Base-by-base conservation (phyloP, 768 basidiomycete genomes). In the Saitozyma podzolica region DNA sequence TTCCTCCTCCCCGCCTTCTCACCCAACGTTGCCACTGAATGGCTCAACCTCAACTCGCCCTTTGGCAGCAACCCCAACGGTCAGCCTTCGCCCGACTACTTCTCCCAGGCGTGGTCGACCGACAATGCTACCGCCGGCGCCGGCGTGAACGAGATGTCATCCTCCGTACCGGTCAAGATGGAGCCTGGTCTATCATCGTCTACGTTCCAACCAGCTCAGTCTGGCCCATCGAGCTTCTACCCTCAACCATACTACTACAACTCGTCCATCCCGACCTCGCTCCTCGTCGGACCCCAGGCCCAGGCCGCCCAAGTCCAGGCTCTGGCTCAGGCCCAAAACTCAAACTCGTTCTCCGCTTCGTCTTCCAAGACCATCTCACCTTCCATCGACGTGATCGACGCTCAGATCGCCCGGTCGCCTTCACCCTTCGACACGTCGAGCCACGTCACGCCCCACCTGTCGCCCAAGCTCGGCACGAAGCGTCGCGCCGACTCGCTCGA, bases 1-100 rank as follows among this genome's bases (percentile, higher is more conserved):
- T 69, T 73, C 54, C 41, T 73, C 8, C 50, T 72, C 17, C 67
- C 71, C 11, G 68, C 63, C 47, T 64, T 73, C n/a, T 70, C 74
- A 14, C 74, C 74, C n/a, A 61, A 56, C 16, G 45, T 55, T 54
- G 58, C 54, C 51, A 56, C 48, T 3, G 58, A 65, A 40, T 61
- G 59, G 64, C 56, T 61, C 40, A 65, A 54, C 54, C 48, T 58
- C 42, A 65, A 54, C 59, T 56, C 64, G 42, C 64, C 59, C 19
- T 61, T 61, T 50, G 50, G 48, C 59, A 56, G 50, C 58, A 62
- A 55, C 61, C 50, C 20, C 45, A 58, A 50, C 58, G 51, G 56
- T 42, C 45, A 47, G 48, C 13, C 29, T 53, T 13, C 29, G n/a
- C n/a, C 51, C 51, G 29, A 53, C 51, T 37, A 16, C 20, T 37